Evolutionary conservation across 345 rosid species (phyloP).

Genomic region (Combretum micranthum): DNA sequence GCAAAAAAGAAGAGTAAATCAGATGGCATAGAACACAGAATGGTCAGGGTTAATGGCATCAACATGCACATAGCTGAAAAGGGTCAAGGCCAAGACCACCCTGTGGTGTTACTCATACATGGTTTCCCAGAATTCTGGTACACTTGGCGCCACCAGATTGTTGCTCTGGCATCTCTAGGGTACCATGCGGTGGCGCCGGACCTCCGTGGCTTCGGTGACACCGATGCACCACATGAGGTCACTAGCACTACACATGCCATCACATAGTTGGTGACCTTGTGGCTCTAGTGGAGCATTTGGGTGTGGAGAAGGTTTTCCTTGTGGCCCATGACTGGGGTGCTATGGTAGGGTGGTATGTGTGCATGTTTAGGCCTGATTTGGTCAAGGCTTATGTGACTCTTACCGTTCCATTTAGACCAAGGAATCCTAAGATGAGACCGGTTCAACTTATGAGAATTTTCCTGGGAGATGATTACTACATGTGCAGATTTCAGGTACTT

Average conservation of each 20-base stretch:
- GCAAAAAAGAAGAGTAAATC: conserved; percentile 9
- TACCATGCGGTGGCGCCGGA: conserved; percentile 71
- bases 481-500: conserved; percentile 77
- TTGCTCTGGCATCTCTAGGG: conserved; percentile 43
- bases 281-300: conserved; percentile 48
- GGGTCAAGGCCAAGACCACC: conserved; percentile 35
- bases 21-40: conserved; percentile 51
- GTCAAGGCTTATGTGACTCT: conserved; percentile 54
- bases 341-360: conserved; percentile 61
- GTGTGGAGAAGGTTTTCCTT: conserved; percentile 46
- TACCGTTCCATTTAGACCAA: conserved; percentile 62
- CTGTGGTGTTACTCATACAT: conserved; percentile 52
- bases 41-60: conserved; percentile 55
- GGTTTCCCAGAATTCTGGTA: conserved; percentile 92
- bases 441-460: conserved; percentile 37
- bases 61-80: conserved; percentile 70
- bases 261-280: conserved; percentile 57
- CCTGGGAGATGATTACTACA: conserved; percentile 77
- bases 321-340: conserved; percentile 90
- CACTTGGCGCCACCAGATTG: conserved; percentile 82
- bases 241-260: conserved; percentile 46
- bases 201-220: conserved; percentile 72
- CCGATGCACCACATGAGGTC: conserved; percentile 40
- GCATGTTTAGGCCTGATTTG: conserved; percentile 62
- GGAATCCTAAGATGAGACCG: conserved; percentile 52